phyloP scores from a whole-genome alignment of 2,329 filamentous ascomycete genomes.

The Ophiostoma tasmaniense region DNA sequence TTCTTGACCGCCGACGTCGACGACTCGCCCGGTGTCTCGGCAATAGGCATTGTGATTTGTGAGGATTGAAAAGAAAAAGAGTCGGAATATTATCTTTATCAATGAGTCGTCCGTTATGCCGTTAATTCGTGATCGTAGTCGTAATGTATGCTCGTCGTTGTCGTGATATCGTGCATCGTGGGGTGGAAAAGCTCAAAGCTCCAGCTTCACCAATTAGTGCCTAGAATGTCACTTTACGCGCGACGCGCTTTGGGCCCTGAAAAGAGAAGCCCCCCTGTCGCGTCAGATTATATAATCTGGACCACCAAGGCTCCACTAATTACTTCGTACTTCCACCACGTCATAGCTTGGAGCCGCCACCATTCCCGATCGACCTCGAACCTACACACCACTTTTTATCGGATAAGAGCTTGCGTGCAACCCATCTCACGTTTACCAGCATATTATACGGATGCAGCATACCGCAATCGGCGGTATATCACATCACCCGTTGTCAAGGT shows the following conservation, averaged over 20 bases:
- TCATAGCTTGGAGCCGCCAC: background rate
- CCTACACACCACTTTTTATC: constrained; percentile 5
- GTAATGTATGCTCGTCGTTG: background rate
- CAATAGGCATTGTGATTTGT: constrained; percentile 33
- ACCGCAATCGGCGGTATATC: background rate
- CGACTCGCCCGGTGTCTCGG: constrained; percentile 51
- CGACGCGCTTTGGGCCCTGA: constrained; percentile 1
- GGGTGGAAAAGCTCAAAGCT: constrained; percentile 7
- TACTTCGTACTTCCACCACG: background rate
- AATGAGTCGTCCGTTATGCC: background rate
- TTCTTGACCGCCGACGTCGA: constrained; percentile 51
- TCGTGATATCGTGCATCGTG: background rate
- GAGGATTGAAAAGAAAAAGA: background rate
- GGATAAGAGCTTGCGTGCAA: background rate
- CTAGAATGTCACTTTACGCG: background rate
- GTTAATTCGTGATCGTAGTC: background rate
- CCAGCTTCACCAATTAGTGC: background rate
- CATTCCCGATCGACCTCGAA: background rate
- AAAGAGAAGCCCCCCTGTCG: background rate
- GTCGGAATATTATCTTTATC: background rate
- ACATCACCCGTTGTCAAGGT: background rate
- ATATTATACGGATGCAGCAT: background rate
- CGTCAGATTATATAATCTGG: background rate
- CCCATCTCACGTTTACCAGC: background rate
- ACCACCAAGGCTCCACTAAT: background rate